Evolutionary conservation across 1,284 basidiomycete genomes (phyloP), one percentile per base, ranked within the genome.

Genomic region (Erythrobasidium hasegawianum): DNA sequence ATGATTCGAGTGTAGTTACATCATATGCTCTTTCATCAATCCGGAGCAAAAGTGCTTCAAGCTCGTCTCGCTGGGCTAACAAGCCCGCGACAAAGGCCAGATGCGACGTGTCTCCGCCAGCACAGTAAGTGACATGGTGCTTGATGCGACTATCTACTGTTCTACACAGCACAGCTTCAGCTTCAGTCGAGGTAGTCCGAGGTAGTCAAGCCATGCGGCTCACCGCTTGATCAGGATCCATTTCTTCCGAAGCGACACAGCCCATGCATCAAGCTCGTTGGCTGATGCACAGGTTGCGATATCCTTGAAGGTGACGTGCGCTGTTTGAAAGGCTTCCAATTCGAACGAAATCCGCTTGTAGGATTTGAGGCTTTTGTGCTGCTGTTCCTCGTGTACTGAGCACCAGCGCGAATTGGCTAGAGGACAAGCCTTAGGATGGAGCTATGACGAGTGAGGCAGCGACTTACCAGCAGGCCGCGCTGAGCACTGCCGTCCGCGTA

Each of bases 301-400:
- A 27, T 71, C 67, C 1, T 13, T 16, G 20, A 11, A 9, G 24
- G 67, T 54, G 1, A 45, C 39, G 0, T 64, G 67, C 49, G 54
- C 22, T n/a, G 22, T 27, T 4, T 24, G 7, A 0, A 64, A 71
- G 2, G 64, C 49, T 8, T 40, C 14, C 16, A 57, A 18, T 10
- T 69, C 67, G 55, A 67, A 67, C 40, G 69, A 71, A 1, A 65
- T 33, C 11, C 62, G 60, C 29, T 73, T 73, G 64, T 72, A 73
- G 8, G 68, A 67, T 53, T 72, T 72, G 57, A 73, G 64, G 0
- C 69, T 64, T 43, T 73, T 73, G 11, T 71, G 70, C 65, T 73
- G 72, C 1, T 70, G 55, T 24, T 71, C 71, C 27, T 73, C 71
- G 50, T 73, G 72, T 1, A 62, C 43, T 0, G 41, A 1, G 60